A percentile compares a stretch with the other conserved stretches of the same genome.
phyloP scores from a whole-genome alignment of 257 asterid genomes.

The Lycium barbarum region DNA sequence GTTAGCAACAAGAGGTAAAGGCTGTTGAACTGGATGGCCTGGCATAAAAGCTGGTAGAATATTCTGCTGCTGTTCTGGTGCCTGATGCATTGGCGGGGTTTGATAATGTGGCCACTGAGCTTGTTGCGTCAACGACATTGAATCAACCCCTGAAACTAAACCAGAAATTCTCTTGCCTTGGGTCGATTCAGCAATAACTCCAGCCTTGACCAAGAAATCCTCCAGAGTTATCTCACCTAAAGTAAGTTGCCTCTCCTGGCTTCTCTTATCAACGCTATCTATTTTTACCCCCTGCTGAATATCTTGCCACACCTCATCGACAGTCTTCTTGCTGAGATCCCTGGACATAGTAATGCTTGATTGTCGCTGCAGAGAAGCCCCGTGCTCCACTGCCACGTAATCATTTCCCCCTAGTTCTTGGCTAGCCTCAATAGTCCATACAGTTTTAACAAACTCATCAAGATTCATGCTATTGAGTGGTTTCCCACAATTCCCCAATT shows the following conservation, averaged over 20 bases:
- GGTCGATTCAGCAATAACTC: conserved; percentile 71
- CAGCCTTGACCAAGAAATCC: conserved; percentile 95
- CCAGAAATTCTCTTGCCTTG: conserved; percentile 45
- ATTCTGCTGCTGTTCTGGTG: conserved; percentile 46
- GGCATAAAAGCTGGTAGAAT: conserved; percentile 53
- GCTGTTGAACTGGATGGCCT: conserved; percentile 63
- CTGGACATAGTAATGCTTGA: conserved; percentile 53
- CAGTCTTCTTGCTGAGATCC: conserved; percentile 90
- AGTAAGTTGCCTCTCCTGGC: conserved; percentile 49
- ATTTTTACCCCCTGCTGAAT: conserved; percentile 72
- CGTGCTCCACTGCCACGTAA: conserved; percentile 43
- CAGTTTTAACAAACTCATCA: conserved; percentile 88
- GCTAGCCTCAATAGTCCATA: conserved; percentile 68
- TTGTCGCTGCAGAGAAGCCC: conserved; percentile 52
- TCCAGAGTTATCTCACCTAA: conserved; percentile 91
- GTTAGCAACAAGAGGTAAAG: conserved; percentile 56
- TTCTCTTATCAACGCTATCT: conserved; percentile 58
- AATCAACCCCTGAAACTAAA: conserved; percentile 47
- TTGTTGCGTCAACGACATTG: conserved; percentile 46
- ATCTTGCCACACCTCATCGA: conserved; percentile 94
- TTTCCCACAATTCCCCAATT: conserved; percentile 79
- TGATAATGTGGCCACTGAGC: conserved; percentile 78
- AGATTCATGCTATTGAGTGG: conserved; percentile 89
- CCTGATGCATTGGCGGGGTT: conserved; percentile 49
- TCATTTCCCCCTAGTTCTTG: conserved; percentile 52